Conservation (phyloP, 805 yeast genomes). For the Yarrowia osloensis region DNA sequence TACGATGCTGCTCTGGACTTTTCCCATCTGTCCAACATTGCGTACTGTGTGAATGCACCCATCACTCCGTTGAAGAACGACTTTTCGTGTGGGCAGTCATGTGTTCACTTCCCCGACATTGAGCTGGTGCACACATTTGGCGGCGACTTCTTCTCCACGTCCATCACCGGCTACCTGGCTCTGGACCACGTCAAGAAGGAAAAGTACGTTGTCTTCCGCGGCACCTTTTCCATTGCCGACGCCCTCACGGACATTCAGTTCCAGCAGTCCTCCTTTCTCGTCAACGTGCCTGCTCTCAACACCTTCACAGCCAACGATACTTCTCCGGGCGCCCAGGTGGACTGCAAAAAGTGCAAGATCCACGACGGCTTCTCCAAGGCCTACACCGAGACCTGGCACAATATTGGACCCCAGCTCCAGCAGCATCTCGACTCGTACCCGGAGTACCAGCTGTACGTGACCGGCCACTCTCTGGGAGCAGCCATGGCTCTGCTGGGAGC, state of each 20-base stretch:
- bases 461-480: slow-evolving; percentile 79
- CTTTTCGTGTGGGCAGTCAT: background rate
- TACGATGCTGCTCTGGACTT: slow-evolving; percentile 1
- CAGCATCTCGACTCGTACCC: slow-evolving; percentile 41
- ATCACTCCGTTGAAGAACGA: background rate
- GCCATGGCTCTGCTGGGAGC: slow-evolving; percentile 66
- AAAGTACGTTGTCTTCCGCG: slow-evolving; percentile 6
- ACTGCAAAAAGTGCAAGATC: slow-evolving; percentile 1
- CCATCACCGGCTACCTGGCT: slow-evolving; percentile 15
- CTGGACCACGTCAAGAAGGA: slow-evolving; percentile 23
- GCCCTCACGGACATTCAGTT: slow-evolving; percentile 1
- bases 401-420: background rate
- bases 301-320: background rate
- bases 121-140: slow-evolving; percentile 4
- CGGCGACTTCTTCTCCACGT: background rate
- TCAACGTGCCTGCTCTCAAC: slow-evolving; percentile 2
- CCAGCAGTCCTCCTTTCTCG: slow-evolving; percentile 2
- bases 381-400: background rate
- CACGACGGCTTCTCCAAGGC: slow-evolving; percentile 24
- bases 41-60: background rate
- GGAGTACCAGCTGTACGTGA: slow-evolving; percentile 52
- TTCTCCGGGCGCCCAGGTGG: background rate
- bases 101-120: background rate
- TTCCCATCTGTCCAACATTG: slow-evolving; percentile 19
- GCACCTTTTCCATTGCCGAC: slow-evolving; percentile 10